Conservation (phyloP, 176 grass and related monocot species). For the Avena sativa region DNA sequence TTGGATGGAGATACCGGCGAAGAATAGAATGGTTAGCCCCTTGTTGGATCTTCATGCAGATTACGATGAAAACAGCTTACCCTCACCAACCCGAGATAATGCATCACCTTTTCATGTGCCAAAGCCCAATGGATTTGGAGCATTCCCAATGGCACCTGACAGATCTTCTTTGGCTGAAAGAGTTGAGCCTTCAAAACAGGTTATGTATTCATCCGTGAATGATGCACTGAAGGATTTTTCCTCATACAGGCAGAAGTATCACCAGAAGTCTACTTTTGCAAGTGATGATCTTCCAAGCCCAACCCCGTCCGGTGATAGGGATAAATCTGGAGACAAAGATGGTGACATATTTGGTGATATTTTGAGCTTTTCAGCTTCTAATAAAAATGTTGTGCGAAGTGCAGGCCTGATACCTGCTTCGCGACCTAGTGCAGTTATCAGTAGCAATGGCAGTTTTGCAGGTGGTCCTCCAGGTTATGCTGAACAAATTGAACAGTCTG, state of each 20-base stretch:
- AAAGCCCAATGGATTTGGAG: conserved; percentile 66
- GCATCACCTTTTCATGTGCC: conserved; percentile 60
- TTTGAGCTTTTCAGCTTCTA: conserved; percentile 62
- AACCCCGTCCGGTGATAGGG: conserved; percentile 79
- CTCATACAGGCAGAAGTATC: conserved; percentile 83
- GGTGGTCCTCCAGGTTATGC: conserved; percentile 46
- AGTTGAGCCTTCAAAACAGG: conserved; percentile 36
- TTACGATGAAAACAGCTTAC: conserved; percentile 93
- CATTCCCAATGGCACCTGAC: conserved; percentile 45
- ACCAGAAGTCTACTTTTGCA: conserved; percentile 59
- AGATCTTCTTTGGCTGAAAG: conserved; percentile 44
- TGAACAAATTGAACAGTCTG: conserved; percentile 45
- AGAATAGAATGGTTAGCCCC: conserved; percentile 67
- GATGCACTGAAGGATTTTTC: conserved; percentile 93
- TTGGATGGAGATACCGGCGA: conserved; percentile 58
- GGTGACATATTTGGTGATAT: conserved; percentile 61
- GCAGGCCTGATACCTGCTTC: conserved; percentile 47
- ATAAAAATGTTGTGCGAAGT: conserved; percentile 20
- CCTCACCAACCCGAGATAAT: conserved; percentile 79
- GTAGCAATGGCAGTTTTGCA: conserved; percentile 36
- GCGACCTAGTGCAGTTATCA: conserved; percentile 39
- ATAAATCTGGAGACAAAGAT: conserved; percentile 63
- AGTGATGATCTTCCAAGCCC: conserved; percentile 87
- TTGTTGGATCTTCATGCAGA: conserved; percentile 94
- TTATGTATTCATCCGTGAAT: conserved; percentile 57